Conservation (phyloP, 1,284 basidiomycete species). For the Microbotryum intermedium region DNA sequence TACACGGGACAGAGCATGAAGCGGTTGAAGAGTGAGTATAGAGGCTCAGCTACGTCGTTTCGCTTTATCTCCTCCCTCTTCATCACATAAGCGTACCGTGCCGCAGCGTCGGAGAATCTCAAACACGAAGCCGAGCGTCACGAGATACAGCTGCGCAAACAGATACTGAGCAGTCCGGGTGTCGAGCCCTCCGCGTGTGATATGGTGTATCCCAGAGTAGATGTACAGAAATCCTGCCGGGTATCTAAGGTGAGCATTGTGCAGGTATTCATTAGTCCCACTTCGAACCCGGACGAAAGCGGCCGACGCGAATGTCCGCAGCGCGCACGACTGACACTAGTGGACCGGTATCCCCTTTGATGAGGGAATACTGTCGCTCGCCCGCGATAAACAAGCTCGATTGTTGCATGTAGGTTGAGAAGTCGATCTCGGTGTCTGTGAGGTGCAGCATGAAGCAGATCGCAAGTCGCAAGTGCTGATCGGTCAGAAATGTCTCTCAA, state of each 20-base stretch:
- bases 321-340: conserved; percentile 59
- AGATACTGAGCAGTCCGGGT: conserved; percentile 65
- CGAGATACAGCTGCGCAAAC: conserved; percentile 63
- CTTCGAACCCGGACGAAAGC: too few species aligned
- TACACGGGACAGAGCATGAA: conserved; percentile 33
- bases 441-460: background rate
- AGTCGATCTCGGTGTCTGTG: conserved; percentile 97
- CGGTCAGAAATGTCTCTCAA: background rate
- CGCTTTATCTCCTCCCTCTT: too few species aligned
- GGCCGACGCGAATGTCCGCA: background rate
- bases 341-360: conserved; percentile 85
- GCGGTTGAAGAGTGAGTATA: background rate
- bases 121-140: conserved; percentile 56
- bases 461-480: background rate
- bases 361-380: conserved; percentile 73
- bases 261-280: too few species aligned
- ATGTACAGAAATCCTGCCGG: conserved; percentile 87
- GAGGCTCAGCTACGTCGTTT: too few species aligned
- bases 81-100: conserved; percentile 3
- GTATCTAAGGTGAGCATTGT: conserved; percentile 52
- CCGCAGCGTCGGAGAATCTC: conserved; percentile 52
- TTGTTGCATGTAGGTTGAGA: conserved; percentile 85
- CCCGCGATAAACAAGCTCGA: conserved; percentile 69
- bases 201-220: conserved; percentile 60
- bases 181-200: conserved; percentile 57